Percentiles rank a stretch among this genome's conserved stretches.
Evolutionary conservation across 805 yeast species (phyloP).

Genomic region (Sugiyamaella chiloensis): DNA sequence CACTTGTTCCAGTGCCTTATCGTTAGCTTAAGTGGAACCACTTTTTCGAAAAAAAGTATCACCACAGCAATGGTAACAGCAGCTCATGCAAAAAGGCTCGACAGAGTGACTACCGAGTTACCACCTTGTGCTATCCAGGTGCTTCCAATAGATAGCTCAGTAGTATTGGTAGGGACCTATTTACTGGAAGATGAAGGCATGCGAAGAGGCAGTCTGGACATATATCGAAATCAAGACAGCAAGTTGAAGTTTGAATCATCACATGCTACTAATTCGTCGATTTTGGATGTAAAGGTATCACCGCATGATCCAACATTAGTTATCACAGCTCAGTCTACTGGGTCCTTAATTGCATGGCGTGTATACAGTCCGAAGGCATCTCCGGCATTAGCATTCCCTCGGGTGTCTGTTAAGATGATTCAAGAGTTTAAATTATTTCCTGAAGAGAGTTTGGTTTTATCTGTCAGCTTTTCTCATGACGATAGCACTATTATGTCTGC

Average conservation of each 20-base stretch:
- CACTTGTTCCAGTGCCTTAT: too few relatives aligned
- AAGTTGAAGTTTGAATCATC: conserved; percentile 7
- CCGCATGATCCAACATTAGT: conserved; percentile 51
- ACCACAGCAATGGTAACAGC: too few relatives aligned
- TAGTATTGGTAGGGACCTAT: conserved; percentile 75
- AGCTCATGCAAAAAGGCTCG: conserved; percentile 1
- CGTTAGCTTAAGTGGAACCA: too few relatives aligned
- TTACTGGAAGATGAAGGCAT: conserved; percentile 58
- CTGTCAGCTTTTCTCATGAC: conserved; percentile 55
- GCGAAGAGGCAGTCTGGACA: conserved; percentile 63
- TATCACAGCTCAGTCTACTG: conserved; percentile 76
- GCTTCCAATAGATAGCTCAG: conserved; percentile 46
- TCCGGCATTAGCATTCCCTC: conserved; percentile 1
- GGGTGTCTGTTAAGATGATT: conserved; percentile 1
- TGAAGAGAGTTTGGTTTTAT: conserved; percentile 53
- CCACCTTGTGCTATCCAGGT: conserved; percentile 85
- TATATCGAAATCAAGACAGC: conserved; percentile 32
- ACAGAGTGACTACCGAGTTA: conserved; percentile 37
- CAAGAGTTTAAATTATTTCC: conserved; percentile 48
- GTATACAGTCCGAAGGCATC: conserved; percentile 16
- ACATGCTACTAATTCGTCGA: conserved; percentile 40
- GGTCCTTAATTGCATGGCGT: conserved; percentile 66
- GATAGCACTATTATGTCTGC: conserved; percentile 41
- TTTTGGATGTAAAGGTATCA: conserved; percentile 71
- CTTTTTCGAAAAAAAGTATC: too few relatives aligned